Base-by-base conservation (phyloP, 805 yeast genomes). In the Komagataella mondaviorum region DNA sequence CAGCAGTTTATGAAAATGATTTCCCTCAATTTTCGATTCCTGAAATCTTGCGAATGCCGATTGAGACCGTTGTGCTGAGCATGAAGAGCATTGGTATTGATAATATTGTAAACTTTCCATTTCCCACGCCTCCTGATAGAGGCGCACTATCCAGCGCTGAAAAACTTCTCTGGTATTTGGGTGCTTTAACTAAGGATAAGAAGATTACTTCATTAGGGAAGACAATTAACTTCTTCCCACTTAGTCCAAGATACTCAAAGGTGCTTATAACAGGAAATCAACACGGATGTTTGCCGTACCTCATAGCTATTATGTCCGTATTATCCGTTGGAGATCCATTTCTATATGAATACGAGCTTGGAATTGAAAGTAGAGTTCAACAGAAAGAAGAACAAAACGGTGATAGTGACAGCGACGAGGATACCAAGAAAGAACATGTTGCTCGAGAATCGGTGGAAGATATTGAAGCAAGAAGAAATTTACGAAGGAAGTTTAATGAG, bases 31-130 rank as follows among this genome's bases (percentile, higher is more conserved):
- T 93, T 60, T 76, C 93, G 8, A 73, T 72, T 51, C 98, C 99
- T 0, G 99, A 93, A 64, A 90, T 93, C 48, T 69, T 87, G 53
- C 73, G 98, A 56, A 90, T 88, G 95, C 98, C 99, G 0, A 88
- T 89, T 43, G 99, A 93, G 63, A 89, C 96, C 63, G 85, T 93
- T n/a, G 95, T 93, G 0, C 68, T 93, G 58, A 85, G 85, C 48
- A 93, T 93, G 99, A 93, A 93, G 66, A 80, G 91, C 56, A 93
- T 93, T 96, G 97, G 96, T 2, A 90, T 93, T 54, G 93, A 87
- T 63, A 86, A 85, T 51, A 83, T 93, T 44, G 70, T 81, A 20
- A 91, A 93, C 60, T 93, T 93, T 71, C 99, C 99, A 43, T 93
- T 93, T 68, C 68, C 96, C 98, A 90, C 98, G 0, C 87, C 96